A percentile compares a stretch with the other conserved stretches of the same genome.
phyloP scores from a whole-genome alignment of 2,329 filamentous ascomycete species.

The Fusarium subglutinans region DNA sequence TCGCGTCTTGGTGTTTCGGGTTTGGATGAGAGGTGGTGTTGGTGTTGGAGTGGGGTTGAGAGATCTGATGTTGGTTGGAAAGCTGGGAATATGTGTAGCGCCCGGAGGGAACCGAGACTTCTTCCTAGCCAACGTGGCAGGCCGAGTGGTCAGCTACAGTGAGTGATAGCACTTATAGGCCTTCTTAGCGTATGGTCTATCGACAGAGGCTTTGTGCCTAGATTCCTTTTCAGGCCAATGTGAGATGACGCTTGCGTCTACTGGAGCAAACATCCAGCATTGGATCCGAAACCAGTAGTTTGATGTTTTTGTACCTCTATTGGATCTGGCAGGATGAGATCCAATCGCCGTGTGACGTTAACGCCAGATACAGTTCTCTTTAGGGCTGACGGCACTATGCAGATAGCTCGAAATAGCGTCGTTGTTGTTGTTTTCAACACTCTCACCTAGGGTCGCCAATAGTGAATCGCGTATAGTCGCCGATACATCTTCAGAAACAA shows the following conservation, averaged over 20 bases:
- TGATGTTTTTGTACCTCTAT: slow-evolving; percentile 1
- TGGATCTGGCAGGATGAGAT: slow-evolving; percentile 15
- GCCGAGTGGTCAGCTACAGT: slow-evolving; percentile 10
- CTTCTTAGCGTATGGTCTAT: slow-evolving; percentile 15
- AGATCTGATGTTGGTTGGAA: slow-evolving; percentile 9
- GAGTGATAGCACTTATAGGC: slow-evolving; percentile 10
- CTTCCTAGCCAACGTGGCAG: slow-evolving; percentile 30
- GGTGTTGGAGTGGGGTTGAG: slow-evolving; percentile 11
- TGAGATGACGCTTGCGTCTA: slow-evolving; percentile 11
- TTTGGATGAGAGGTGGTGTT: slow-evolving; percentile 11
- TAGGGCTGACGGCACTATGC: not conserved
- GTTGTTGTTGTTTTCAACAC: not conserved
- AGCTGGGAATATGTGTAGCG: slow-evolving; percentile 22
- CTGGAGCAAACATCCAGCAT: not conserved
- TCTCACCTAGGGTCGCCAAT: slow-evolving; percentile 23
- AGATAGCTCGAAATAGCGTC: not conserved
- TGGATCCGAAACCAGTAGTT: slow-evolving; percentile 3
- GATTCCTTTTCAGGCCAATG: slow-evolving; percentile 11
- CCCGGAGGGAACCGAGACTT: slow-evolving; percentile 36
- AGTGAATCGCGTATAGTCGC: slow-evolving; percentile 27
- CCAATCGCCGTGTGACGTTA: slow-evolving; percentile 18
- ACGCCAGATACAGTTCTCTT: slow-evolving; percentile 10
- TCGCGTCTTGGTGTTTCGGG: slow-evolving; percentile 33
- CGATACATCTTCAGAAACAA: not conserved
- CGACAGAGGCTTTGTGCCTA: not conserved